phyloP scores from a whole-genome alignment of 202 grass and related monocot genomes.

The Bolboschoenoplectus hybrid region DNA sequence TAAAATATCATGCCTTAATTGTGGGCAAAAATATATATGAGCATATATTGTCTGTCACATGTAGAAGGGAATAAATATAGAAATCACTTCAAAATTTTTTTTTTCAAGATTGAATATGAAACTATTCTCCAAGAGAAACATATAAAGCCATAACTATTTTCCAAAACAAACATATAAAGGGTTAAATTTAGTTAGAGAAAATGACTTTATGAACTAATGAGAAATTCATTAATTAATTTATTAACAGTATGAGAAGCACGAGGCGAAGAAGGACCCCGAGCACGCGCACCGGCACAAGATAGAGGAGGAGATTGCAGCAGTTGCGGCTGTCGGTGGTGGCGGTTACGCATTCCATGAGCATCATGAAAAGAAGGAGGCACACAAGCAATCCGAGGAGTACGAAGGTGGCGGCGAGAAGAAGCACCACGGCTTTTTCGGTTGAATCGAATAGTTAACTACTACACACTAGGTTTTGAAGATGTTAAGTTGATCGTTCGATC shows the following conservation, averaged over 20 bases:
- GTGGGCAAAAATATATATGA: background rate
- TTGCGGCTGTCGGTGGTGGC: conserved; percentile 61
- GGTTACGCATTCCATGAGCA: conserved; percentile 84
- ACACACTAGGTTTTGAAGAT: no score
- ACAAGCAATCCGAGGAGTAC: conserved; percentile 51
- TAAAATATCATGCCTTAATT: background rate
- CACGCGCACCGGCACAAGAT: conserved; percentile 76
- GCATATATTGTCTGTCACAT: background rate
- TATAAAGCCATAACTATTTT: background rate
- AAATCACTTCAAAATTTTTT: background rate
- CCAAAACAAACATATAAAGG: no score
- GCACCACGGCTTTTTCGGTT: conserved; percentile 74
- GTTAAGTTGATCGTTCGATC: no score
- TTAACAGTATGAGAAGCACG: conserved; percentile 75
- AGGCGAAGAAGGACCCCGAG: conserved; percentile 86
- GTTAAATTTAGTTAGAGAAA: background rate
- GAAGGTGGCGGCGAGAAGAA: conserved; percentile 61
- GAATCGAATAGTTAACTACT: background rate
- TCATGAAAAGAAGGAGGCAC: conserved; percentile 72
- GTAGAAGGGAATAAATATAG: background rate
- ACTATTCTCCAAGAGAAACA: no score
- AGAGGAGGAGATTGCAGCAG: conserved; percentile 66
- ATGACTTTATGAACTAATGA: background rate
- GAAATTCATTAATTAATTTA: background rate
- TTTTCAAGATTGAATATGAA: no score